A percentile compares a stretch with the other conserved stretches of the same genome.
phyloP scores from a whole-genome alignment of 1,284 basidiomycete genomes.

The Leccinum variabile region DNA sequence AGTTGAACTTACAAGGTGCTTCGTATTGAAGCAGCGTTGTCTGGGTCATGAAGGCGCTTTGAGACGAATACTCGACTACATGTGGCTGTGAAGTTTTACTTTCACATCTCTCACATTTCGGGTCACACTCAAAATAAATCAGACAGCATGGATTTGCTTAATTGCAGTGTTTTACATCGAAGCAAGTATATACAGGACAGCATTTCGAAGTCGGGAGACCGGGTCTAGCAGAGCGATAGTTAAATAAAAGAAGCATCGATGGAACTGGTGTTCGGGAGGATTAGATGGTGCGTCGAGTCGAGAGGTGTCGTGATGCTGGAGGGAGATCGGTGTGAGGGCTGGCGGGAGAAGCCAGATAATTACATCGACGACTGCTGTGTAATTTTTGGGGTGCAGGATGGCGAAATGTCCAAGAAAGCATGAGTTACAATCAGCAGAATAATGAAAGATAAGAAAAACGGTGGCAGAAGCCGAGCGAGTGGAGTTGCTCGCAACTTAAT shows the following conservation, averaged over 20 bases:
- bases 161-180: slow-evolving; percentile 30
- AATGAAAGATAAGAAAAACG: slow-evolving; percentile 36
- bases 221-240: slow-evolving; percentile 22
- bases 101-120: not conserved
- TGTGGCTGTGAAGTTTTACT: slow-evolving; percentile 29
- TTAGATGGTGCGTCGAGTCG: slow-evolving; percentile 23
- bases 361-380: slow-evolving; percentile 24
- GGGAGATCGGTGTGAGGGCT: slow-evolving; percentile 15
- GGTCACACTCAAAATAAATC: not conserved
- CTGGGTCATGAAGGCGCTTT: slow-evolving; percentile 49
- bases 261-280: slow-evolving; percentile 19
- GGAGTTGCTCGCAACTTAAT: slow-evolving; percentile 38
- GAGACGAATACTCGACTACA: slow-evolving; percentile 7
- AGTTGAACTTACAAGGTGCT: slow-evolving; percentile 62
- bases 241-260: slow-evolving; percentile 21
- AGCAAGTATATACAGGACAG: slow-evolving; percentile 35
- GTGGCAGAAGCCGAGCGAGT: slow-evolving; percentile 11
- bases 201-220: slow-evolving; percentile 26
- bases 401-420: slow-evolving; percentile 25
- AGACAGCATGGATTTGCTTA: slow-evolving; percentile 16
- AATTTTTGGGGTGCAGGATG: slow-evolving; percentile 25
- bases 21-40: slow-evolving; percentile 70
- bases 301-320: slow-evolving; percentile 16
- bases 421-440: slow-evolving; percentile 36
- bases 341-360: slow-evolving; percentile 9